Conservation (phyloP, 345 rosid genomes). For the Melaleuca alternifolia region DNA sequence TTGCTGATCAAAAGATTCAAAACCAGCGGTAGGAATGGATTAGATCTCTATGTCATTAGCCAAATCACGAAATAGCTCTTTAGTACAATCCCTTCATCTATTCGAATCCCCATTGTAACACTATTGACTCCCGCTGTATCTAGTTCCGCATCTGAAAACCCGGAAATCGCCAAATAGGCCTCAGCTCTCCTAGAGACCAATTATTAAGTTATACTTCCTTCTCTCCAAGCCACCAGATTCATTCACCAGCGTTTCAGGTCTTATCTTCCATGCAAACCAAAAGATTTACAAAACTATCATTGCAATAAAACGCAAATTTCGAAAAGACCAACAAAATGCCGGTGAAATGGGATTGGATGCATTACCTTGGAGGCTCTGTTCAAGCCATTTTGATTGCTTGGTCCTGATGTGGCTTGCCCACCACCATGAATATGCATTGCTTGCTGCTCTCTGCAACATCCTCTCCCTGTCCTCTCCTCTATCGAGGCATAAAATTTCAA, state of each 20-base stretch:
- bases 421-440: constrained; percentile 48
- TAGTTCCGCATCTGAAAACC: background rate
- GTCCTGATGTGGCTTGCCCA: constrained; percentile 51
- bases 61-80: background rate
- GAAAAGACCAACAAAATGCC: background rate
- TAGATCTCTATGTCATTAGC: background rate
- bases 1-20: background rate
- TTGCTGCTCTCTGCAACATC: constrained; percentile 42
- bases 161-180: background rate
- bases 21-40: background rate
- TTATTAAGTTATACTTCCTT: background rate
- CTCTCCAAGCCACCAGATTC: background rate
- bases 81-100: background rate
- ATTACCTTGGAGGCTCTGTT: constrained; percentile 41
- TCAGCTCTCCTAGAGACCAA: background rate
- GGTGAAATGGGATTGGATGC: background rate
- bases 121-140: background rate
- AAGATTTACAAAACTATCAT: background rate
- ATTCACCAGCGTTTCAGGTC: background rate
- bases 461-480: background rate
- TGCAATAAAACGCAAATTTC: background rate
- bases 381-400: constrained; percentile 45
- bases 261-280: background rate
- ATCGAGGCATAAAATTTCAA: background rate
- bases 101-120: background rate